Base-by-base conservation (phyloP, 352 stramenopile species). In the Phytophthora tentaculata region DNA sequence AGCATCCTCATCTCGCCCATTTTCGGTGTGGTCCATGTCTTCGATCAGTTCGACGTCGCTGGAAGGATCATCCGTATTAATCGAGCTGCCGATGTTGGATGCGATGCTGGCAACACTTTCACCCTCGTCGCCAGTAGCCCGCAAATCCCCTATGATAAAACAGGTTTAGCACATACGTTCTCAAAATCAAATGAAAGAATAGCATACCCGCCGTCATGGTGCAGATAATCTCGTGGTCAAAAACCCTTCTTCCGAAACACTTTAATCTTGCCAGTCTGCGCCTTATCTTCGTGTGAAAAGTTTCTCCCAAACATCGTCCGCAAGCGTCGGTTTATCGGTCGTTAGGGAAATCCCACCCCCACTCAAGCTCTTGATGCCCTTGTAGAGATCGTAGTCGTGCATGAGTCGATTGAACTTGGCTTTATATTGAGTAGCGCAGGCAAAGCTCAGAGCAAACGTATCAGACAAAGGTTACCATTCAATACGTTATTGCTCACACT, bases 371-470 rank as follows among this genome's bases (percentile, higher is more conserved):
- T 10, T 50, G 3, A 50, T 59, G 9, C 50, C 53, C 14, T 50
- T 59, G 35, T 50, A 59, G 14, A 50, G 16, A 10, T 59, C 53
- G 17, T 59, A 59, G 53, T 59, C 53, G 5, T 16, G 53, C 53
- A 59, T 59, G 2, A 50, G 19, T 14, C 35, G 53, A 5, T 26
- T 16, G 5, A 50, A 2, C 53, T 41, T 59, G 53, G 52, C 3
- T 23, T 58, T 58, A 23, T 58, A 58, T 23, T 45, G 49, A 1
- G 5, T n/a, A 44, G 24, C 17, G 3, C 19, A 0, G 4, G 4
- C n/a, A 43, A 29, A 5, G 23, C 23, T 39, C 13, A 10, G 45
- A 19, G 45, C 2, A 29, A 19, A 39, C 22, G 4, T 43, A 43
- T 43, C 8, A 8, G 26, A 32, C 1, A 43, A 12, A 43, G 35